Evolutionary conservation across 805 yeast species (phyloP).

Genomic region (Kluyveromyces dobzhanskii): DNA sequence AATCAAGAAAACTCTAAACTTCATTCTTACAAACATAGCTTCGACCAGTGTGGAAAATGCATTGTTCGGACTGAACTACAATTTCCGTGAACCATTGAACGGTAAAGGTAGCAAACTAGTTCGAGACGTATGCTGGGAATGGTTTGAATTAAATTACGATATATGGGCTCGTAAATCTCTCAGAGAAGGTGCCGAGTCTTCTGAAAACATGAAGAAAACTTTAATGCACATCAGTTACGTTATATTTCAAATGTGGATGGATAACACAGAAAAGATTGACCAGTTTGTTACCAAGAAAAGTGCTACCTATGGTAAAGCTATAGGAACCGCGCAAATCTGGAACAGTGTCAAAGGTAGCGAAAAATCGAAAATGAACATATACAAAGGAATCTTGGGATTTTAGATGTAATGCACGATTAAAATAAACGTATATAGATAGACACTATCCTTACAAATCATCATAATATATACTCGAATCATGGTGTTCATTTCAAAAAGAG

Average conservation of each 20-base stretch:
- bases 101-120: slow-evolving; percentile 7
- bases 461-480: too few species aligned
- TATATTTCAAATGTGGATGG: slow-evolving; percentile 29
- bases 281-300: slow-evolving; percentile 29
- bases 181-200: slow-evolving; percentile 37
- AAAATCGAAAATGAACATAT: slow-evolving; percentile 8
- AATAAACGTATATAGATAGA: too few species aligned
- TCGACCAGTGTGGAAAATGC: slow-evolving; percentile 46
- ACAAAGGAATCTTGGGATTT: slow-evolving; percentile 10
- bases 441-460: too few species aligned
- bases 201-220: slow-evolving; percentile 40
- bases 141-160: slow-evolving; percentile 48
- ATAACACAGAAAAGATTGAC: slow-evolving; percentile 21
- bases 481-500: too few species aligned
- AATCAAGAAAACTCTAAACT: slow-evolving; percentile 47
- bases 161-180: slow-evolving; percentile 43
- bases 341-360: slow-evolving; percentile 10
- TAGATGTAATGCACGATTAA: background rate
- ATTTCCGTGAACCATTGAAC: slow-evolving; percentile 21
- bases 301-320: slow-evolving; percentile 24
- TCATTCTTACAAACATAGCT: slow-evolving; percentile 48
- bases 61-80: slow-evolving; percentile 44
- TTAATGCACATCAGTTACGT: slow-evolving; percentile 32
- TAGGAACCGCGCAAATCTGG: slow-evolving; percentile 20
- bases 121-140: slow-evolving; percentile 39